Base-by-base conservation (phyloP, 2,329 filamentous ascomycete genomes). In the Aspergillus pseudonomiae region DNA sequence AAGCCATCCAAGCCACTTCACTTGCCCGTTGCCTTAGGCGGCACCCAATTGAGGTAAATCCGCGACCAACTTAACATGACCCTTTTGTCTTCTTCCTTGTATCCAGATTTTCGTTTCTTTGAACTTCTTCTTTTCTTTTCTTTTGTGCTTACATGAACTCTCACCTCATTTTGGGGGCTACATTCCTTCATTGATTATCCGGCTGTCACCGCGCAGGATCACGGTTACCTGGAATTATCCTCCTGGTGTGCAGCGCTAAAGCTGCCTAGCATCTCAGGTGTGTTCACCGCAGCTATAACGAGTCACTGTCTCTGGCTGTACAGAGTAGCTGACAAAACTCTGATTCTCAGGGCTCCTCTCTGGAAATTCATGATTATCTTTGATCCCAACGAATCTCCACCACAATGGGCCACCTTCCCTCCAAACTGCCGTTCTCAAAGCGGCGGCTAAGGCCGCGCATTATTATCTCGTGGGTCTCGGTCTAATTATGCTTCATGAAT, bases 361-460 rank as follows among this genome's bases (percentile, higher is more conserved):
- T 46, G 57, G 57, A 43, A 43, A 10, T 30, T 24, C 45, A 45
- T 45, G 16, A 43, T 30, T 46, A 26, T 10, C 12, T 39, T 9
- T 24, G 24, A n/a, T 28, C 16, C 19, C 16, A 11, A 16, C 28
- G 55, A 46, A 30, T n/a, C 4, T 32, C 28, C 34, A 36, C 32
- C 19, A 61, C 14, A 46, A 75, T 75, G 73, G 71, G 70, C 60
- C 70, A 69, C 50, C 68, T 78, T 60, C 76, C 77, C 24, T 64
- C 67, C 46, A 84, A 83, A 70, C 75, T 85, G 67, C 83, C 83
- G 50, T 85, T 86, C 75, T 84, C 83, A 24, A 85, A 84, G 75
- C 83, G 82, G 71, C 79, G 79, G 39, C 76, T 86, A 53, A 77
- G 79, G 55, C 80, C 82, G 69, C 82, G 79, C 63, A 78, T 85